These are phyloP conservation scores for Voacanga thouarsii DNA, from an alignment of 257 asterid genomes.

Conservation along the genomic window DNA sequence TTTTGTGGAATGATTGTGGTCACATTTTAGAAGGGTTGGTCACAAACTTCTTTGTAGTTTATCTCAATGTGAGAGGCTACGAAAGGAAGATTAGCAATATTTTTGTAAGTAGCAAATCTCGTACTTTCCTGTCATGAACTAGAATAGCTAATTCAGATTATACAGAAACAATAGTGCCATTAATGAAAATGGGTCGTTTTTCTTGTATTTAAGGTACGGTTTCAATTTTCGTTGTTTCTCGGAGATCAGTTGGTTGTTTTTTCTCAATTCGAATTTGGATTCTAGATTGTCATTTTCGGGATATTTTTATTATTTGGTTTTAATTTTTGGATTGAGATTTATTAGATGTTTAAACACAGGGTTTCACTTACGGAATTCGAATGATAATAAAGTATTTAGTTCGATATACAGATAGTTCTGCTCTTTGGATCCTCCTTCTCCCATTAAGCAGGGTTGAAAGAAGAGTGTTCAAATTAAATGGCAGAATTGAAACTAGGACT, in stretches of 20 bases:
- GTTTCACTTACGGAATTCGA: conserved; percentile 5
- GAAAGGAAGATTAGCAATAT: no score
- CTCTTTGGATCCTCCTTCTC: neutral
- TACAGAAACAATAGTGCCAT: no score
- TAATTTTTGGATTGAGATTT: neutral
- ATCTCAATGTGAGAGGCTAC: no score
- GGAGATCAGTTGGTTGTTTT: neutral
- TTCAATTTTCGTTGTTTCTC: neutral
- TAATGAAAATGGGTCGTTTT: neutral
- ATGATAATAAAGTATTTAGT: neutral
- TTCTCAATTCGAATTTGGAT: conserved; percentile 8
- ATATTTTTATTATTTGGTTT: neutral
- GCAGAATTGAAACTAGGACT: neutral
- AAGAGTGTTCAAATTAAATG: neutral
- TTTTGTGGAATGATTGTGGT: no score
- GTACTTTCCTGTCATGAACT: no score
- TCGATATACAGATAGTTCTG: neutral
- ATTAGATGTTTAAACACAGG: neutral
- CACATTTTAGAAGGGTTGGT: no score
- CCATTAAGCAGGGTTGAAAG: neutral
- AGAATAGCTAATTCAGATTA: no score
- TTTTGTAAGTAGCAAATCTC: no score
- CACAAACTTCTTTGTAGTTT: no score
- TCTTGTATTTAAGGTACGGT: conserved; percentile 4
- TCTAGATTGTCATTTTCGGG: neutral